phyloP scores from a whole-genome alignment of 768 basidiomycete genomes.

The Naganishia onofrii region DNA sequence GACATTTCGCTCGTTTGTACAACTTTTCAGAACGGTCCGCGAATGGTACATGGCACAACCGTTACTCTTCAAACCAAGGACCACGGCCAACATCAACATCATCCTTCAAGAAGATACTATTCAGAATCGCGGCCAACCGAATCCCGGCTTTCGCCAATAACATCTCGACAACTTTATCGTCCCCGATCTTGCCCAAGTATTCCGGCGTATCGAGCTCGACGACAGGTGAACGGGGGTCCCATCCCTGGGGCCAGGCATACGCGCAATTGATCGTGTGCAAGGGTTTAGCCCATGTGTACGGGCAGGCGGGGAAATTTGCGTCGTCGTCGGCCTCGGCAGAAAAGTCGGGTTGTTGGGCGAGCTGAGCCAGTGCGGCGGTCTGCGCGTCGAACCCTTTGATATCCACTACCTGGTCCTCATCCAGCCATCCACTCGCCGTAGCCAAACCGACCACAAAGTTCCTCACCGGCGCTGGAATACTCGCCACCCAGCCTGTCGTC shows the following conservation, averaged over 20 bases:
- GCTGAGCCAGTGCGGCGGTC: background rate
- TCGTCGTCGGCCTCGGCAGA: conserved; percentile 17
- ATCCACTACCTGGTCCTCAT: background rate
- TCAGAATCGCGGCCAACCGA: conserved; percentile 76
- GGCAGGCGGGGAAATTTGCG: conserved; percentile 59
- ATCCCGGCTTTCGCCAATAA: conserved; percentile 78
- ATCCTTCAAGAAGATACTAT: conserved; percentile 62
- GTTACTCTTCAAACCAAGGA: background rate
- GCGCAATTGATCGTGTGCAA: conserved; percentile 78
- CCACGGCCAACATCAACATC: conserved; percentile 27
- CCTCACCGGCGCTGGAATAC: background rate
- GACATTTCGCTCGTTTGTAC: background rate
- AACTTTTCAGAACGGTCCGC: background rate
- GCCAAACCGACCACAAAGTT: background rate
- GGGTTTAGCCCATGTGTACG: conserved; percentile 72
- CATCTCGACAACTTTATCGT: conserved; percentile 72
- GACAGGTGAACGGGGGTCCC: conserved; percentile 58
- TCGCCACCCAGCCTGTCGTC: background rate
- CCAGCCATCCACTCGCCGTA: background rate
- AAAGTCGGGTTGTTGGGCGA: background rate
- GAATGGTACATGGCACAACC: background rate
- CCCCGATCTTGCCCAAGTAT: conserved; percentile 69
- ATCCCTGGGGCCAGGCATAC: conserved; percentile 71
- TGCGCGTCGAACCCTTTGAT: conserved; percentile 9
- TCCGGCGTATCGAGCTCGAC: conserved; percentile 77